Base-by-base conservation (phyloP, 176 grass and related monocot species). In the Triticum urartu region DNA sequence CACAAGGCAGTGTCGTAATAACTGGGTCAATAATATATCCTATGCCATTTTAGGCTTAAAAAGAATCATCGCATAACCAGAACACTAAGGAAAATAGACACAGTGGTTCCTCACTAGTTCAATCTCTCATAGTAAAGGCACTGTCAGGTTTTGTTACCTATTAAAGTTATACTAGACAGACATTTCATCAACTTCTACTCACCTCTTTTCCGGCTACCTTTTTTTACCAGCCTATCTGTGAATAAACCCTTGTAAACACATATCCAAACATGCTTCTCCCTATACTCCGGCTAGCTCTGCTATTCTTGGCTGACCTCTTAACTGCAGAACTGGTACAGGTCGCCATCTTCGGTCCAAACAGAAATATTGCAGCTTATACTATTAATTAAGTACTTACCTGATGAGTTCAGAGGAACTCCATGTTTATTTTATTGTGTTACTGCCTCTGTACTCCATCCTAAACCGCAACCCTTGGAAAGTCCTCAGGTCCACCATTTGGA, bases 341-440 rank as follows among this genome's bases (percentile, higher is more conserved):
- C 52, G 14, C 6, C 47, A 60, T 75, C 20, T 35, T 81, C 26
- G 25, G 20, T 77, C 38, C 9, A 88, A 45, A 62, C 20, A 78
- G 14, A 78, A 12, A 83, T 70, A 25, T 78, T 60, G 36, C 33
- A 60, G 62, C 39, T 4, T 71, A 50, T 22, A 32, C 21, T 70
- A 52, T 70, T 75, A 18, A 20, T 82, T 17, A 61, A 43, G 70
- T 38, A 82, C 75, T 56, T 77, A 81, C 42, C 67, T 34, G n/a
- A 68, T 42, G 45, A 60, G 7, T 77, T 60, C 24, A 47, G 18
- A 82, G 50, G 63, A 79, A 22, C 28, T 71, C 38, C 18, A 35
- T 35, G 39, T 78, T 60, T 17, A 56, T 7, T 30, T 59, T 58
- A 11, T 64, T 20, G 52, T 24, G 73, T 59, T 50, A 68, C 77